Evolutionary conservation across 345 rosid genomes (phyloP).

Genomic region (Atalantia buxifolia): DNA sequence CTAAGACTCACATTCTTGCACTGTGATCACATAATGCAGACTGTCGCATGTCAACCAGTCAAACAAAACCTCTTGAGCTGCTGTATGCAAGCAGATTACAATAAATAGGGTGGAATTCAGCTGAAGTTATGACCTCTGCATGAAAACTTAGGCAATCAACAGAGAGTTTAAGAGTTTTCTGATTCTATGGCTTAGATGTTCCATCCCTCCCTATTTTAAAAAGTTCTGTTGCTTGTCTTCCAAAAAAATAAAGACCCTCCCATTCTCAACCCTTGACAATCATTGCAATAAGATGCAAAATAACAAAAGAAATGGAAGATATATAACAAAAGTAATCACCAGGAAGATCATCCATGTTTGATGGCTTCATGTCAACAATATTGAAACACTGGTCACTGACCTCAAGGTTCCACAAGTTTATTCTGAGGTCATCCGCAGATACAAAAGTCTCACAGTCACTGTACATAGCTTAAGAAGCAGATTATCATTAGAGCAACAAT

Average conservation of each 20-base stretch:
- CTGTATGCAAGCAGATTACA: slow-evolving; percentile 69
- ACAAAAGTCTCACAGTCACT: slow-evolving; percentile 74
- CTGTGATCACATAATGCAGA: slow-evolving; percentile 59
- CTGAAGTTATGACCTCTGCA: slow-evolving; percentile 72
- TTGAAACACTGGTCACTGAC: slow-evolving; percentile 58
- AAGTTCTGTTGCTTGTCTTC: not conserved
- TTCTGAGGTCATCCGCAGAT: slow-evolving; percentile 66
- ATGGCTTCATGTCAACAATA: slow-evolving; percentile 64
- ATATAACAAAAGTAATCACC: slow-evolving; percentile 34
- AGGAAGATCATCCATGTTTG: slow-evolving; percentile 65
- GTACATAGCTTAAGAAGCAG: slow-evolving; percentile 23
- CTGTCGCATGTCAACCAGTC: slow-evolving; percentile 63
- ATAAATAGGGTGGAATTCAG: slow-evolving; percentile 62
- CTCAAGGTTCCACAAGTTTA: slow-evolving; percentile 72
- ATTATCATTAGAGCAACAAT: slow-evolving; percentile 15
- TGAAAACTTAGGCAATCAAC: slow-evolving; percentile 10
- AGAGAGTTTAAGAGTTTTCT: not conserved
- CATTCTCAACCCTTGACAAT: not conserved
- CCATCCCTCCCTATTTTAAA: not conserved
- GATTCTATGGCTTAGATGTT: not conserved
- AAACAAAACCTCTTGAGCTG: slow-evolving; percentile 69
- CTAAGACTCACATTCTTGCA: slow-evolving; percentile 48
- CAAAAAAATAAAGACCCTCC: not conserved
- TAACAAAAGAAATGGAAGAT: not conserved
- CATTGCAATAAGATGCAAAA: not conserved